Evolutionary conservation across 2,329 filamentous ascomycete species (phyloP).

Genomic region (Graphium sp.): DNA sequence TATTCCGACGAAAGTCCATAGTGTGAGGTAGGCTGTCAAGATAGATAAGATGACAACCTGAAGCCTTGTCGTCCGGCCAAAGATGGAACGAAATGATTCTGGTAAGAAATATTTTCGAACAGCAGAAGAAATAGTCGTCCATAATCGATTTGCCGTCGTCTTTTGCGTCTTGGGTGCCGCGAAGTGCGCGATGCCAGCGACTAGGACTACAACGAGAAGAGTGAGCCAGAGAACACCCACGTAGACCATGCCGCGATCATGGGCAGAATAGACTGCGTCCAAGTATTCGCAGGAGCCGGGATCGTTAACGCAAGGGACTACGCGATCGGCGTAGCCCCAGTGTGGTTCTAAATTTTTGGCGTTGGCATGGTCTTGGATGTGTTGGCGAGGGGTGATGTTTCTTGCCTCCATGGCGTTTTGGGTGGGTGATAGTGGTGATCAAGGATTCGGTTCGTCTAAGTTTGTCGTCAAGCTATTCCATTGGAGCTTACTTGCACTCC

Average conservation of each 20-base stretch:
- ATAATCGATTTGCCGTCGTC: constrained; percentile 11
- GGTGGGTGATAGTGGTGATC: not conserved
- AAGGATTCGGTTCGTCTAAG: not conserved
- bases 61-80: constrained; percentile 51
- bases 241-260: constrained; percentile 34
- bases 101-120: constrained; percentile 39
- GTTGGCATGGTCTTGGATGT: constrained; percentile 23
- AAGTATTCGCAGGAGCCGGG: constrained; percentile 30
- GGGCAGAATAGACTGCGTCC: constrained; percentile 29
- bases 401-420: not conserved
- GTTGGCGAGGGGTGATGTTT: constrained; percentile 9
- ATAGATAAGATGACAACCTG: constrained; percentile 46
- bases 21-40: constrained; percentile 42
- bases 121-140: constrained; percentile 19
- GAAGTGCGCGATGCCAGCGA: constrained; percentile 18
- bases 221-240: constrained; percentile 30
- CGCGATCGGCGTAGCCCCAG: constrained; percentile 29
- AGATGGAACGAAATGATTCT: constrained; percentile 37
- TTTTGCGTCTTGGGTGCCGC: not conserved
- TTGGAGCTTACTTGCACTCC: not conserved
- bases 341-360: constrained; percentile 19
- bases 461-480: not conserved
- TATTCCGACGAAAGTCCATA: constrained; percentile 56
- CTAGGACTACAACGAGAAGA: constrained; percentile 22
- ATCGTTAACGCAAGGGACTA: constrained; percentile 26